These are phyloP conservation scores for Suillus subalutaceus DNA, from an alignment of 768 basidiomycete species.

Conservation along the genomic window DNA sequence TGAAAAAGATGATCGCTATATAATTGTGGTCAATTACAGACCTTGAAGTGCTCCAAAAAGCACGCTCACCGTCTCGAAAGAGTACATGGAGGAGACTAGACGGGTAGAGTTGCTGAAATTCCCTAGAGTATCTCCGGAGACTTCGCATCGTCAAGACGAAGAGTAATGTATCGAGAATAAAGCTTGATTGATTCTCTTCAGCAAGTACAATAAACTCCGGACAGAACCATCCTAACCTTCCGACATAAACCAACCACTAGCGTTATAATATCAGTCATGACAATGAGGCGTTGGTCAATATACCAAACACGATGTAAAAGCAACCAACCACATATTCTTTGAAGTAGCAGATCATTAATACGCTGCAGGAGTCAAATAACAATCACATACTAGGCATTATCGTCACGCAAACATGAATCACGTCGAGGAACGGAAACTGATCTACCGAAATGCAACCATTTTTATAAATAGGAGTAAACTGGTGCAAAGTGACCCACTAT, in stretches of 20 bases:
- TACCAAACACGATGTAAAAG: neutral
- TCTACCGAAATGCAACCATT: neutral
- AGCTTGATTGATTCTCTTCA: slow-evolving; percentile 1
- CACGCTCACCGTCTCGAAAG: slow-evolving; percentile 11
- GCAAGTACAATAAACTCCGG: neutral
- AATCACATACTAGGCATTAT: slow-evolving; percentile 9
- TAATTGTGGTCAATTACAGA: neutral
- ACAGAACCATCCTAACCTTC: slow-evolving; percentile 1
- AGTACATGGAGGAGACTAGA: slow-evolving; percentile 11
- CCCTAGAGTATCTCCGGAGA: slow-evolving; percentile 11
- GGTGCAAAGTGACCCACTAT: neutral
- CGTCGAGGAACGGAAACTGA: neutral
- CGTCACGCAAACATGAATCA: slow-evolving; percentile 2
- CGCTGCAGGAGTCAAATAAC: neutral
- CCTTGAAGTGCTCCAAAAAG: neutral
- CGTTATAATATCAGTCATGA: neutral
- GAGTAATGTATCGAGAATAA: slow-evolving; percentile 8
- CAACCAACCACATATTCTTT: slow-evolving; percentile 3
- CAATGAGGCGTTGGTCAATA: neutral
- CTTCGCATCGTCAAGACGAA: slow-evolving; percentile 15
- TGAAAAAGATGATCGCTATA: slow-evolving; percentile 13
- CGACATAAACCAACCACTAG: slow-evolving; percentile 14
- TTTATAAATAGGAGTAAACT: too few relatives aligned
- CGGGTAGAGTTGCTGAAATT: slow-evolving; percentile 1
- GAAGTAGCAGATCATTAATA: neutral